These are phyloP conservation scores for Fusarium ambrosium DNA, from an alignment of 2,329 filamentous ascomycete genomes.

Conservation along the genomic window DNA sequence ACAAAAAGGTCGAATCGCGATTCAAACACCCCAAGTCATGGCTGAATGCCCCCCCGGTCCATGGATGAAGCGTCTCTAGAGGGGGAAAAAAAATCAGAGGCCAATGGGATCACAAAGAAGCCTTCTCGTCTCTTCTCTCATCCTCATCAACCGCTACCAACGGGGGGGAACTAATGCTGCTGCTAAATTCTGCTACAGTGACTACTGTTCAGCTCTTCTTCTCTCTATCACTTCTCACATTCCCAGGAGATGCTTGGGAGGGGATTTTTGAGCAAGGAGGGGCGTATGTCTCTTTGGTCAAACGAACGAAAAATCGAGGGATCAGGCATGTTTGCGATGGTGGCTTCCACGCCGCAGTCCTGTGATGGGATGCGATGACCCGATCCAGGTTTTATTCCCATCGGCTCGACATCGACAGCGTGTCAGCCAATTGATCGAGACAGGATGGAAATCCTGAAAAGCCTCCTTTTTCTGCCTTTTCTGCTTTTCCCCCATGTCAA, in stretches of 20 bases:
- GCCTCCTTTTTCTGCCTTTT: conserved; percentile 14
- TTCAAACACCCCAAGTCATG: conserved; percentile 10
- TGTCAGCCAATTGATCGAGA: conserved; percentile 19
- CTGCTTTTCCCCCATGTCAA: background rate
- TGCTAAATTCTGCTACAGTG: conserved; percentile 22
- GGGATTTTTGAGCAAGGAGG: background rate
- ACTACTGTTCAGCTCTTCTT: conserved; percentile 8
- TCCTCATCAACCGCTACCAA: conserved; percentile 10
- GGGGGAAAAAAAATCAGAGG: background rate
- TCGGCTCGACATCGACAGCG: conserved; percentile 27
- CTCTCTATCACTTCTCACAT: conserved; percentile 35
- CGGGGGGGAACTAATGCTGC: conserved; percentile 25
- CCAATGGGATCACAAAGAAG: conserved; percentile 22
- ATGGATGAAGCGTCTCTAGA: conserved; percentile 12
- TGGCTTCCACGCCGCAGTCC: conserved; percentile 27
- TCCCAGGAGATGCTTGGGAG: conserved; percentile 12
- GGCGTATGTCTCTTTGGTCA: conserved; percentile 8
- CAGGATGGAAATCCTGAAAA: conserved; percentile 17
- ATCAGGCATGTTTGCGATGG: conserved; percentile 29
- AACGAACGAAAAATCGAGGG: conserved; percentile 1
- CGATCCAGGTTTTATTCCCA: conserved; percentile 34
- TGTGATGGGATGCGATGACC: conserved; percentile 14
- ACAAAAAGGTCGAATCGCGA: conserved; percentile 17
- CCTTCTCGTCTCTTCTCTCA: conserved; percentile 37
- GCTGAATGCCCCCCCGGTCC: conserved; percentile 10